Evolutionary conservation across 1,139 yeast genomes (phyloP).

Genomic region (Debaryomyces fabryi): DNA sequence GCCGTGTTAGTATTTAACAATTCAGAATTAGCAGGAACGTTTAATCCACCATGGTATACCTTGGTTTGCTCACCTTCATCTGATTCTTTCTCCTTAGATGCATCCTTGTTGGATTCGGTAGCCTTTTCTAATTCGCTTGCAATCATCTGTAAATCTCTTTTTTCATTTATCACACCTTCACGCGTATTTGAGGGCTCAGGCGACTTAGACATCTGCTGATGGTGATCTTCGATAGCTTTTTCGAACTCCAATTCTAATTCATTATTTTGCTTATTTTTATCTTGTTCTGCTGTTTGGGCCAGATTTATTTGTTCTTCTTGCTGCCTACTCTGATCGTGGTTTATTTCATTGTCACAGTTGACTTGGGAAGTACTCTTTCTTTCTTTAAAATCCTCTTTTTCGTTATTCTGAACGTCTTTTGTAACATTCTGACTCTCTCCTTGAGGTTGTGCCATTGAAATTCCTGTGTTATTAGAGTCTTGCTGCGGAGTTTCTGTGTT

Average conservation of each 20-base stretch:
- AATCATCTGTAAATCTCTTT: constrained; percentile 21
- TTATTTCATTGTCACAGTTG: neutral
- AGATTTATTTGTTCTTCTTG: neutral
- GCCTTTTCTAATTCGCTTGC: constrained; percentile 23
- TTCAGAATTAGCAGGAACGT: constrained; percentile 47
- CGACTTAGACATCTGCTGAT: constrained; percentile 12
- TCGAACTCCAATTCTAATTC: constrained; percentile 18
- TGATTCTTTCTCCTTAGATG: constrained; percentile 6
- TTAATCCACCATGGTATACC: constrained; percentile 5
- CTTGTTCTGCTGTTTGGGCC: neutral
- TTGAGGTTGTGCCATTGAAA: neutral
- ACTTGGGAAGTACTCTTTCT: neutral
- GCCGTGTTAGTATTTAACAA: constrained; percentile 46
- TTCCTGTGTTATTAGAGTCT: neutral
- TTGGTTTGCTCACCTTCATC: neutral
- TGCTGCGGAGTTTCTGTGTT: neutral
- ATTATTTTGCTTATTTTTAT: constrained; percentile 3
- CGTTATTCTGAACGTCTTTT: neutral
- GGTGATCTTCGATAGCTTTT: constrained; percentile 17
- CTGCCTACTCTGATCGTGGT: neutral
- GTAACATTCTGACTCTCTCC: neutral
- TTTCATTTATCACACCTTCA: constrained; percentile 15
- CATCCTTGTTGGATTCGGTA: constrained; percentile 18
- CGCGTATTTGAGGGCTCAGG: constrained; percentile 5
- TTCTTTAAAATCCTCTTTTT: neutral